Conservation (phyloP, 2,329 filamentous ascomycete genomes). For the Pseudogymnoascus sp. region DNA sequence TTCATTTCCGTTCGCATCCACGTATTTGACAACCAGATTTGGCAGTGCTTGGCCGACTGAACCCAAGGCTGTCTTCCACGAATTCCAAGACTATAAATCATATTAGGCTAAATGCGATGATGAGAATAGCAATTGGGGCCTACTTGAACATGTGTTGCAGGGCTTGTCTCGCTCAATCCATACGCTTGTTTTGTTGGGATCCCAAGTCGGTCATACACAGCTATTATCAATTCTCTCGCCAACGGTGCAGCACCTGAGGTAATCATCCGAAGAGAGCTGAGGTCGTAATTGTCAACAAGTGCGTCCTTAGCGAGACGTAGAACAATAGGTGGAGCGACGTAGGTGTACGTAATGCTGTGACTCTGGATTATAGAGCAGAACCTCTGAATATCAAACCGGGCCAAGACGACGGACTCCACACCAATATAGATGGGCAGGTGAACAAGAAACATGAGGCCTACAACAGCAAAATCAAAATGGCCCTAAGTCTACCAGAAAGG, state of each 20-base stretch:
- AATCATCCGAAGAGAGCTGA: slow-evolving; percentile 69
- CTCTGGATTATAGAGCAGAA: slow-evolving; percentile 71
- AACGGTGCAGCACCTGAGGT: slow-evolving; percentile 78
- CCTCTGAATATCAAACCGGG: slow-evolving; percentile 67
- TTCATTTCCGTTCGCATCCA: background rate
- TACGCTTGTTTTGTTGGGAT: slow-evolving; percentile 82
- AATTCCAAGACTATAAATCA: too few species aligned
- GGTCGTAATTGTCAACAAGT: slow-evolving; percentile 65
- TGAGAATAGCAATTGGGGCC: slow-evolving; percentile 35
- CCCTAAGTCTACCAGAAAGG: background rate
- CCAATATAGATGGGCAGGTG: slow-evolving; percentile 58
- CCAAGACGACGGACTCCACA: slow-evolving; percentile 58
- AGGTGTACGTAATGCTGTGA: slow-evolving; percentile 62
- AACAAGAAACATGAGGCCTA: slow-evolving; percentile 53
- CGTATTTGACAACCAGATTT: background rate
- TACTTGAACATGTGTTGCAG: slow-evolving; percentile 61
- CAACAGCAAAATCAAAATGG: background rate
- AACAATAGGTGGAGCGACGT: slow-evolving; percentile 73
- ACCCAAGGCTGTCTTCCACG: background rate
- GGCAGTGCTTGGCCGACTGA: background rate
- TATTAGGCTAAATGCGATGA: too few species aligned
- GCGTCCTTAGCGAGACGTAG: slow-evolving; percentile 71
- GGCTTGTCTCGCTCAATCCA: slow-evolving; percentile 77
- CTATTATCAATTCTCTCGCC: slow-evolving; percentile 65
- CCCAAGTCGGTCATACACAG: slow-evolving; percentile 60